Percentiles rank a stretch among this genome's conserved stretches.
These are phyloP conservation scores for Hygrophorus russula DNA, from an alignment of 768 basidiomycete genomes.

Conservation along the genomic window DNA sequence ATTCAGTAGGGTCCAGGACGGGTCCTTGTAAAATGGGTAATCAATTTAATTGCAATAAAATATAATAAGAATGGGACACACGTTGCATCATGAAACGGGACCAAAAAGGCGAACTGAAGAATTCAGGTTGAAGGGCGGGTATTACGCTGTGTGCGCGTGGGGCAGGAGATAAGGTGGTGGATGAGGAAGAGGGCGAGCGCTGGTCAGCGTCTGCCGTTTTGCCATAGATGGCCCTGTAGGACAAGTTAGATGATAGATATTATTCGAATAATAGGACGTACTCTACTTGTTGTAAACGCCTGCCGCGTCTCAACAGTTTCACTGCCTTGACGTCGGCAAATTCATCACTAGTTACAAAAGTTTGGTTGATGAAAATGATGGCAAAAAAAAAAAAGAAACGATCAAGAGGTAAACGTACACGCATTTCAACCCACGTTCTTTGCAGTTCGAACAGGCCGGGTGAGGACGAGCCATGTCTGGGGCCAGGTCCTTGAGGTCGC, in stretches of 20 bases:
- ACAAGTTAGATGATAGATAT: constrained; percentile 6
- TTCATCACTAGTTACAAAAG: constrained; percentile 53
- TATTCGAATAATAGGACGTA: constrained; percentile 23
- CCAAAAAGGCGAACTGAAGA: constrained; percentile 83
- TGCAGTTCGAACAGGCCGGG: constrained; percentile 79
- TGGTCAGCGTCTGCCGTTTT: constrained; percentile 41
- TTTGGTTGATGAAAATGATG: constrained; percentile 1
- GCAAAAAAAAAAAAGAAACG: constrained; percentile 1
- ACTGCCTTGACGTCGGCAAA: constrained; percentile 87
- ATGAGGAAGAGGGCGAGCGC: constrained; percentile 16
- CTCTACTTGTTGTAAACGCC: constrained; percentile 80
- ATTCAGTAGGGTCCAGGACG: constrained; percentile 73
- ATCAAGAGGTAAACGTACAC: constrained; percentile 48
- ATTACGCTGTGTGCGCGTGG: constrained; percentile 31
- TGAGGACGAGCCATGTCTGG: constrained; percentile 32
- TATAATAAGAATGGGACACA: constrained; percentile 22
- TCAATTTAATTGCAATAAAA: constrained; percentile 6
- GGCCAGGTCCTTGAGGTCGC: constrained; percentile 81
- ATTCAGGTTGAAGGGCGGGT: constrained; percentile 63
- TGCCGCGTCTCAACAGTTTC: constrained; percentile 70
- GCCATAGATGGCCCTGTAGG: constrained; percentile 62
- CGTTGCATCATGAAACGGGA: constrained; percentile 76
- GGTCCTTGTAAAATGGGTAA: constrained; percentile 44
- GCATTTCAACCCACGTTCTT: constrained; percentile 84
- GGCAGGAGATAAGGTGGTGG: constrained; percentile 23